phyloP scores from a whole-genome alignment of 305 asterid genomes.

The Fraxinus angustifolia region DNA sequence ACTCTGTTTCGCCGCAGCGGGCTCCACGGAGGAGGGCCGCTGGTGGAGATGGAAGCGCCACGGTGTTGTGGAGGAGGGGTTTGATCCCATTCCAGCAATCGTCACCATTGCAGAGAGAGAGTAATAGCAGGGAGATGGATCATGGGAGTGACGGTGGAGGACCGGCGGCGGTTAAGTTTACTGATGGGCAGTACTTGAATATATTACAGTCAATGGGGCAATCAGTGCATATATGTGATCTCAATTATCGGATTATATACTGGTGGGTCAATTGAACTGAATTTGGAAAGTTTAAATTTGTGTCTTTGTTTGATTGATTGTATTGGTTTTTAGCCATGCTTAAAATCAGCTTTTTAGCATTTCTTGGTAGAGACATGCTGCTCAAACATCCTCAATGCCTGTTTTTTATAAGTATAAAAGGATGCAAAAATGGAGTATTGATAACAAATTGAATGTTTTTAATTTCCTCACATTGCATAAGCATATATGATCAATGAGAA shows the following conservation, averaged over 20 bases:
- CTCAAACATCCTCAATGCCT: background rate
- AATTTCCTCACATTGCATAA: background rate
- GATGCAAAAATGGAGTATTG: background rate
- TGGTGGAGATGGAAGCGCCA: constrained; percentile 33
- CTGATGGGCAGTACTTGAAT: constrained; percentile 69
- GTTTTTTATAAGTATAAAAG: background rate
- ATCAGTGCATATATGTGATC: constrained; percentile 65
- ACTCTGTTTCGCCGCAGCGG: constrained; percentile 70
- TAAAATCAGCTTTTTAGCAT: background rate
- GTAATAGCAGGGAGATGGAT: constrained; percentile 30
- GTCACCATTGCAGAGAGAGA: constrained; percentile 75
- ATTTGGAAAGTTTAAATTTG: background rate
- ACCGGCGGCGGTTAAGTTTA: constrained; percentile 52
- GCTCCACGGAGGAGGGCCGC: constrained; percentile 37
- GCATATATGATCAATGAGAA: background rate
- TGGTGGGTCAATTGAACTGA: constrained; percentile 50
- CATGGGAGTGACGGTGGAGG: constrained; percentile 30
- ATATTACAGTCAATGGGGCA: constrained; percentile 95
- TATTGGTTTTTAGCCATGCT: background rate
- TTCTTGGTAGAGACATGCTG: background rate
- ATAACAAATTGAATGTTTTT: background rate
- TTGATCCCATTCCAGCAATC: constrained; percentile 56
- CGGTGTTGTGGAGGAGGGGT: constrained; percentile 47
- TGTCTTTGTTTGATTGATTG: background rate
- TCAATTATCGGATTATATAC: constrained; percentile 54